Evolutionary conservation across 2,329 filamentous ascomycete genomes (phyloP).

Genomic region (Apiospora hydei): DNA sequence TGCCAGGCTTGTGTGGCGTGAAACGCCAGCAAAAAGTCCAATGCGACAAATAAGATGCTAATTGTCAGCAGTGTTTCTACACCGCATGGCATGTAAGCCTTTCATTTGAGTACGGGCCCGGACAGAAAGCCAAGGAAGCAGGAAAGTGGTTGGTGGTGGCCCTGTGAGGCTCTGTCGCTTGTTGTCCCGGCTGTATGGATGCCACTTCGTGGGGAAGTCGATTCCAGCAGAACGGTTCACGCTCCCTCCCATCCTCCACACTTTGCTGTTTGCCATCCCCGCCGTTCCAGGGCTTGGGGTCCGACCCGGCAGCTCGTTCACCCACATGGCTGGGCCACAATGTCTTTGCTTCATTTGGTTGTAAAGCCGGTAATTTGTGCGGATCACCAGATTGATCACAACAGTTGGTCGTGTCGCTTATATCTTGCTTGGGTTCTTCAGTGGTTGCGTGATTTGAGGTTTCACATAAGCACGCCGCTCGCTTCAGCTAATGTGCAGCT

Average conservation of each 20-base stretch:
- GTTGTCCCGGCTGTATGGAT: not conserved
- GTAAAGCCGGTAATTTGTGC: not conserved
- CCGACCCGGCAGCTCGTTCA: conserved; percentile 6
- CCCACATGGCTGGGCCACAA: conserved; percentile 11
- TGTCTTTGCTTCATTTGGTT: not conserved
- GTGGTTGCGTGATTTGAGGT: not conserved
- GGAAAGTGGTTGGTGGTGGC: not conserved
- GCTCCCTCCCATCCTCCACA: not conserved
- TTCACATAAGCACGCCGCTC: not conserved
- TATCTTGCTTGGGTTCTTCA: too few relatives aligned
- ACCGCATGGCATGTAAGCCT: not conserved
- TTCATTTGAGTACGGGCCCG: not conserved
- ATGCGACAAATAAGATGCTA: not conserved
- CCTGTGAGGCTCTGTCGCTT: not conserved
- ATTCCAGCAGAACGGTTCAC: not conserved
- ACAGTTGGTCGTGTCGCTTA: not conserved
- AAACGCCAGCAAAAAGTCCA: not conserved
- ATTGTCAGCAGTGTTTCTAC: not conserved
- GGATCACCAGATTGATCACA: not conserved
- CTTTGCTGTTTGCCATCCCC: conserved; percentile 11
- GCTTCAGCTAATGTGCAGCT: not conserved
- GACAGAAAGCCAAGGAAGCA: not conserved
- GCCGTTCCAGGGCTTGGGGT: not conserved
- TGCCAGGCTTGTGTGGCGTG: not conserved
- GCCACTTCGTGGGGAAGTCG: not conserved